Percentiles rank a stretch among this genome's conserved stretches.
These are phyloP conservation scores for Fusarium sp. DNA, from an alignment of 2,329 filamentous ascomycete genomes.

Conservation along the genomic window DNA sequence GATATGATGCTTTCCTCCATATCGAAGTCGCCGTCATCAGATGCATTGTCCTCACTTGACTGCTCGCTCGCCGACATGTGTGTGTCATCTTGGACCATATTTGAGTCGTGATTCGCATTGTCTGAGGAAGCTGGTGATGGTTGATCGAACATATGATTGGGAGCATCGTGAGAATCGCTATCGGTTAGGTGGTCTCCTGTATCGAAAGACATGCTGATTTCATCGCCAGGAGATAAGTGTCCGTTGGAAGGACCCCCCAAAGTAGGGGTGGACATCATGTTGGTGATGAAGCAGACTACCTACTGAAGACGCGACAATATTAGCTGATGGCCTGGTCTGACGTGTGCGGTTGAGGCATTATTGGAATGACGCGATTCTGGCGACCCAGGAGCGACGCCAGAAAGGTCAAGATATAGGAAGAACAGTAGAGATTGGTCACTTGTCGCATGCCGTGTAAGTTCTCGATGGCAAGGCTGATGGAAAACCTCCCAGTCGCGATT, in stretches of 20 bases:
- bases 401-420: conserved; percentile 27
- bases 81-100: conserved; percentile 54
- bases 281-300: conserved; percentile 70
- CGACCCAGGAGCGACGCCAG: conserved; percentile 46
- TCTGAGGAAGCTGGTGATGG: conserved; percentile 58
- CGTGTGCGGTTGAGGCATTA: conserved; percentile 37
- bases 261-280: conserved; percentile 72
- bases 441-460: conserved; percentile 59
- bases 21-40: conserved; percentile 81
- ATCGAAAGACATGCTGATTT: conserved; percentile 54
- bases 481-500: conserved; percentile 57
- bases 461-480: conserved; percentile 62
- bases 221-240: conserved; percentile 67
- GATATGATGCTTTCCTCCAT: conserved; percentile 68
- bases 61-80: conserved; percentile 60
- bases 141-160: conserved; percentile 65
- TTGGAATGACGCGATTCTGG: conserved; percentile 38
- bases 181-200: conserved; percentile 59
- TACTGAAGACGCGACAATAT: conserved; percentile 52
- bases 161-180: conserved; percentile 80
- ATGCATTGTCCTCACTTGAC: conserved; percentile 65
- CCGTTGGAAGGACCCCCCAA: conserved; percentile 74
- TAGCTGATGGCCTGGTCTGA: conserved; percentile 45
- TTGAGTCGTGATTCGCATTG: conserved; percentile 55
- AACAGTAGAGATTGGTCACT: conserved; percentile 51